Evolutionary conservation across 106 monocot genomes (phyloP), one percentile per base, ranked within the genome.

Genomic region (Vanilla planifolia): DNA sequence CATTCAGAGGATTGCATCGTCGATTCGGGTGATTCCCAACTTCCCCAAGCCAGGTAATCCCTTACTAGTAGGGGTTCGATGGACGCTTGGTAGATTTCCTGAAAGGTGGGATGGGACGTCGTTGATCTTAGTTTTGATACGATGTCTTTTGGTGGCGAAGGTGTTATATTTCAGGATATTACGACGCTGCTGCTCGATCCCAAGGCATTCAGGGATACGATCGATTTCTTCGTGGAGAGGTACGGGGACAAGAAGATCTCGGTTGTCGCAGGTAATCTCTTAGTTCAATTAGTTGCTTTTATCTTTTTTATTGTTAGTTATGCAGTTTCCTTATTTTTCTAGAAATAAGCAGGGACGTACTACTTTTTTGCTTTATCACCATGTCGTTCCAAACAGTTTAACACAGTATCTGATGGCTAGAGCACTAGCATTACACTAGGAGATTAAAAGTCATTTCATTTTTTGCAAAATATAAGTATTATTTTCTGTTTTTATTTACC

Each of bases 101-200:
- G 36, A 17, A 6, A 30, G 5, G 52, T 23, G 21, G n/a, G 25
- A 1, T 48, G 48, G 48, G 25, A 48, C 3, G 8, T 17, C 48
- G 44, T 25, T 44, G 0, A 56, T 17, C 30, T 21, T 36, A n/a
- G 28, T 33, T 24, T 62, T 51, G 50, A 37, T 51, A 16, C 25
- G 60, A 2, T 37, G 16, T 19, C 19, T 24, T 13, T 4, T 46
- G 4, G 10, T 23, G 53, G 63, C 50, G n/a, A n/a, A 86, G 85
- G 85, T 53, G 77, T 86, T 60, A 68, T 78, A 77, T 86, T 86
- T 50, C 85, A 86, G 69, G 87, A 88, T 53, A 79, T 88, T 36
- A 88, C 87, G 6, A 88, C 87, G 46, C 43, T 88, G 79, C 82
- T 88, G 32, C 73, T 88, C 8, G 79, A 88, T 11, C 82, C 79